Conservation (phyloP, 2,329 filamentous ascomycete genomes). For the Aspergillus phoenicis region DNA sequence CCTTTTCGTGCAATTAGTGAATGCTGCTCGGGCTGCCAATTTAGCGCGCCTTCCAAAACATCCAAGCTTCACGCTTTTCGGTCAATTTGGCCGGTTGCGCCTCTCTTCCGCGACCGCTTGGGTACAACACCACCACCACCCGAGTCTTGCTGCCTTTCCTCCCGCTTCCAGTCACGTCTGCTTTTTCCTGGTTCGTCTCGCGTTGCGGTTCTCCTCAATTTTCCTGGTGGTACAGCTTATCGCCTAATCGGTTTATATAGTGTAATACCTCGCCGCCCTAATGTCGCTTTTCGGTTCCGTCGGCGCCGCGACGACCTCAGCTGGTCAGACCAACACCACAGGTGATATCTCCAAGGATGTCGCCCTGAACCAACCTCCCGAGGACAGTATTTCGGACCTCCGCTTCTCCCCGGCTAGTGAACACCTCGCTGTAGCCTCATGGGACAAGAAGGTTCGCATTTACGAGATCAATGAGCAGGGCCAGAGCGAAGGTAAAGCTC, state of each 20-base stretch:
- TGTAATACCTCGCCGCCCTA: constrained; percentile 25
- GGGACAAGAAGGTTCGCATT: constrained; percentile 97
- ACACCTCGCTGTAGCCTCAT: constrained; percentile 85
- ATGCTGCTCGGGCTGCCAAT: background rate
- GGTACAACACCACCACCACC: background rate
- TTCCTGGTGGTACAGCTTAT: background rate
- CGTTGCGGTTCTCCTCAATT: background rate
- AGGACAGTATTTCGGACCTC: constrained; percentile 87
- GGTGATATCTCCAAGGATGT: constrained; percentile 93
- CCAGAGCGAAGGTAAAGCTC: constrained; percentile 79
- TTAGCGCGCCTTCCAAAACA: background rate
- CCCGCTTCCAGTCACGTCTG: background rate
- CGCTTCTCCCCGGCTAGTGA: constrained; percentile 77
- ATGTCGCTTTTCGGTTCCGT: constrained; percentile 57
- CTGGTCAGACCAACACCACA: constrained; percentile 67
- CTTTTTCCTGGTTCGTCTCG: constrained; percentile 11
- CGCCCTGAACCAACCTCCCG: constrained; percentile 73
- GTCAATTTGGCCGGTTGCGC: background rate
- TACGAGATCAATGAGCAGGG: constrained; percentile 84
- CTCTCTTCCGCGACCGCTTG: background rate
- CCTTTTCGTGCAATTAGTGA: background rate
- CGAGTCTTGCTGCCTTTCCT: background rate
- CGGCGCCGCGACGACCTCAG: constrained; percentile 53
- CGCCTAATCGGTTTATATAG: background rate
- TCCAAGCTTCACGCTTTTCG: background rate